Evolutionary conservation across 2,329 filamentous ascomycete species (phyloP).

Genomic region (Arthrobotrys conoides): DNA sequence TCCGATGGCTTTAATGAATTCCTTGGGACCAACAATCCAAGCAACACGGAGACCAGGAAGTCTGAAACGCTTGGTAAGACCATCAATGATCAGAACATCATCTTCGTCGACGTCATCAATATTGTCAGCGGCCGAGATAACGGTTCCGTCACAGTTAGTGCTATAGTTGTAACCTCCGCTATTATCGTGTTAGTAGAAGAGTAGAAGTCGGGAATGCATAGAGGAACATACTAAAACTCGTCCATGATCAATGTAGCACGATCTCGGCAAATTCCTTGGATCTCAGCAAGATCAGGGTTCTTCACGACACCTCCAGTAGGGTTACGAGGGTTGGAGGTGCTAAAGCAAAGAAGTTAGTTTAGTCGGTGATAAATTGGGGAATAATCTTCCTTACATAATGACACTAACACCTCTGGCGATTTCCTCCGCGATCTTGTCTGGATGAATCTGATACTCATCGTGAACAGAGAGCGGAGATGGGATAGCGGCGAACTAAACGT

Average conservation of each 20-base stretch:
- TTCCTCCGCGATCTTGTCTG: constrained; percentile 91
- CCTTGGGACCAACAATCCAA: constrained; percentile 95
- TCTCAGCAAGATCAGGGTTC: constrained; percentile 87
- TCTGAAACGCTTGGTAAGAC: constrained; percentile 95
- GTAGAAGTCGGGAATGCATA: not conserved
- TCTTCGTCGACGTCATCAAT: constrained; percentile 72
- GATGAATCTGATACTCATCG: constrained; percentile 93
- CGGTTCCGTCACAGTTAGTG: constrained; percentile 87
- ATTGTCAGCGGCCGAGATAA: constrained; percentile 90
- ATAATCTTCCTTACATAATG: constrained; percentile 72
- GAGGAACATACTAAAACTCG: constrained; percentile 83
- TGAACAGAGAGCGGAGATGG: constrained; percentile 86
- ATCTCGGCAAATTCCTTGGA: constrained; percentile 92
- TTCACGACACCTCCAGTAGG: constrained; percentile 89
- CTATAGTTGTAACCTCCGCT: constrained; percentile 89
- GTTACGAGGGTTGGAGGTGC: constrained; percentile 93
- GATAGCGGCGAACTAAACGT: constrained; percentile 81
- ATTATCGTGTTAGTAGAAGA: constrained; percentile 5
- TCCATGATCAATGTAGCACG: constrained; percentile 93
- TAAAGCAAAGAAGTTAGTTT: constrained; percentile 30
- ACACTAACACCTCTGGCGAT: constrained; percentile 88
- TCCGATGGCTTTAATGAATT: constrained; percentile 93
- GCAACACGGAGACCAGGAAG: constrained; percentile 96
- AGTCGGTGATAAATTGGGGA: not conserved
- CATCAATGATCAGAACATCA: constrained; percentile 94